Percentiles rank a stretch among this genome's conserved stretches.
phyloP scores from a whole-genome alignment of 2,329 filamentous ascomycete species.

The Lecanicillium sp. region DNA sequence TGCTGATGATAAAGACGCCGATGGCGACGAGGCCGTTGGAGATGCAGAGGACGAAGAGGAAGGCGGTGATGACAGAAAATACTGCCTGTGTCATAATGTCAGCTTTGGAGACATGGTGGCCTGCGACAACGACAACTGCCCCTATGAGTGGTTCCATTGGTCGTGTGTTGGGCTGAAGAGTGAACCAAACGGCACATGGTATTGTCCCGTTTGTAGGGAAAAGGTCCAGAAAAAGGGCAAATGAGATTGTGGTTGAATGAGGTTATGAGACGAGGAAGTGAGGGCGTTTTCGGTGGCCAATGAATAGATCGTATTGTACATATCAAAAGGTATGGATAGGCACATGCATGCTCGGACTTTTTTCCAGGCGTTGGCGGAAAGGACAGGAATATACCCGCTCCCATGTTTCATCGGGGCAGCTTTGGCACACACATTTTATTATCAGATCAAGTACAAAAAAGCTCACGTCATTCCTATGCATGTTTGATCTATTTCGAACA shows the following conservation, averaged over 20 bases:
- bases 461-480: too few relatives aligned
- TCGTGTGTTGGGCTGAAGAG: slow-evolving; percentile 60
- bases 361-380: background rate
- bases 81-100: slow-evolving; percentile 75
- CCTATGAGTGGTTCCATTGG: slow-evolving; percentile 86
- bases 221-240: slow-evolving; percentile 35
- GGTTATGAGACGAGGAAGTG: background rate
- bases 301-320: background rate
- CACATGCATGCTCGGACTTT: too few relatives aligned
- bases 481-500: too few relatives aligned
- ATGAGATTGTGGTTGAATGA: background rate
- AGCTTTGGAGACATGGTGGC: slow-evolving; percentile 86
- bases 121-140: slow-evolving; percentile 75
- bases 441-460: too few relatives aligned
- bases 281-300: background rate
- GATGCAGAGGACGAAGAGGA: slow-evolving; percentile 57
- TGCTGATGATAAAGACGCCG: slow-evolving; percentile 40
- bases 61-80: slow-evolving; percentile 69
- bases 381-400: too few relatives aligned
- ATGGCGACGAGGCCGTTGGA: slow-evolving; percentile 46
- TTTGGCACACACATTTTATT: too few relatives aligned
- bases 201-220: slow-evolving; percentile 53
- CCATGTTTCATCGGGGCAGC: too few relatives aligned
- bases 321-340: background rate
- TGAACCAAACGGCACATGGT: slow-evolving; percentile 61